A percentile compares a stretch with the other conserved stretches of the same genome.
These are phyloP conservation scores for Brassica nigra DNA, from an alignment of 345 rosid species.

Conservation along the genomic window DNA sequence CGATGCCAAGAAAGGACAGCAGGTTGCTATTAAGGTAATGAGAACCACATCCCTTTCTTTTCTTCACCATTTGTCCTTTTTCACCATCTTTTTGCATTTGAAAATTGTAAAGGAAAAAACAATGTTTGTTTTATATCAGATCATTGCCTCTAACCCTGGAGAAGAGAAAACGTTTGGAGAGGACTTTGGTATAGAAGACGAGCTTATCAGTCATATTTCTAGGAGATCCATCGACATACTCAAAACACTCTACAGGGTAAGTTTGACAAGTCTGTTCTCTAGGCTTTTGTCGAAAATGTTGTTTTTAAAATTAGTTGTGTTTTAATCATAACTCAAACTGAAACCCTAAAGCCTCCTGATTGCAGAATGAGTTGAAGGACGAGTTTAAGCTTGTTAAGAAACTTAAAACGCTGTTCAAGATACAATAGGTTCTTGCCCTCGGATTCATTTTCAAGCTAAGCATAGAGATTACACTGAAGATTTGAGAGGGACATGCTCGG, in stretches of 20 bases:
- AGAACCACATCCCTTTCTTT: background rate
- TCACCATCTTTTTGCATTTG: background rate
- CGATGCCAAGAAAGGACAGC: conserved; percentile 75
- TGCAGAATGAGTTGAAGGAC: conserved; percentile 68
- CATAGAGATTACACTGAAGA: background rate
- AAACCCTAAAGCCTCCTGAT: background rate
- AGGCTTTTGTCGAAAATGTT: background rate
- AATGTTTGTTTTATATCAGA: conserved; percentile 44
- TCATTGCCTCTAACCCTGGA: conserved; percentile 65
- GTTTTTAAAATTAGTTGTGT: background rate
- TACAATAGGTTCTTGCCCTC: conserved; percentile 44
- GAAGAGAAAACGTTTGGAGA: conserved; percentile 91
- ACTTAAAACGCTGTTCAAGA: conserved; percentile 70
- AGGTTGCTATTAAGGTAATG: conserved; percentile 85
- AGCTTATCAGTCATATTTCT: conserved; percentile 85
- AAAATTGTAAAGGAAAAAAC: background rate
- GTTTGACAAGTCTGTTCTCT: conserved; percentile 25
- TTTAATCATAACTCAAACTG: background rate
- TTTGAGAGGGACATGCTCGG: background rate
- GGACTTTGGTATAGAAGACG: conserved; percentile 81
- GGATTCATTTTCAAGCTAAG: background rate
- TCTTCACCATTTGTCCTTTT: background rate
- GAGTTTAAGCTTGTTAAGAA: conserved; percentile 77
- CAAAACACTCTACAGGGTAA: conserved; percentile 75
- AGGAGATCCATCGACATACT: conserved; percentile 82